Percentiles rank a stretch among this genome's conserved stretches.
Conservation (phyloP, 1,139 yeast genomes). For the Saccharomyces hybrid region DNA sequence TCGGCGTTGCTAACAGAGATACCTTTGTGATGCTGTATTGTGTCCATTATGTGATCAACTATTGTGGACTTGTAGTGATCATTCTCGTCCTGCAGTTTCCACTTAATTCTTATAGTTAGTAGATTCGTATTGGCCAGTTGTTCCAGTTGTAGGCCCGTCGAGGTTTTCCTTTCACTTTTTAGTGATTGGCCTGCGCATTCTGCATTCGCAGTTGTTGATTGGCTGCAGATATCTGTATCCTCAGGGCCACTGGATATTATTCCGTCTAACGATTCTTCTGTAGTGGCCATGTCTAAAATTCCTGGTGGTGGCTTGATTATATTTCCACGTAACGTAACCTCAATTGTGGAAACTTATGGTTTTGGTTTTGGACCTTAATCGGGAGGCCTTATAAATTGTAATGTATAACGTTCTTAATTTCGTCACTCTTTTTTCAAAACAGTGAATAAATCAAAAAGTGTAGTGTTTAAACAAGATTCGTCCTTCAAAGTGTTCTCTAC, state of each 20-base stretch:
- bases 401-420: background rate
- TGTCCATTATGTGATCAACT: slow-evolving; percentile 9
- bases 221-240: background rate
- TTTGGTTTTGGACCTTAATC: background rate
- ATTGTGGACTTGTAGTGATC: slow-evolving; percentile 8
- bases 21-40: slow-evolving; percentile 17
- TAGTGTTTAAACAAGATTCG: background rate
- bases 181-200: background rate
- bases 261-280: background rate
- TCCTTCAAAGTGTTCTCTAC: background rate
- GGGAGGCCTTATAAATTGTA: background rate
- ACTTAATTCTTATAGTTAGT: slow-evolving; percentile 23
- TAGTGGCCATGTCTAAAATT: background rate
- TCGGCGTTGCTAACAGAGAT: slow-evolving; percentile 16
- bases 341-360: background rate
- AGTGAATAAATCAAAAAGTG: background rate
- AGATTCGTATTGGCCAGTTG: slow-evolving; percentile 27
- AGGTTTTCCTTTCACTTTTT: background rate
- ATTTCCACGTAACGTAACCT: background rate
- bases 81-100: slow-evolving; percentile 8
- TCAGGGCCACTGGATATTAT: background rate
- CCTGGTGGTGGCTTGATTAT: background rate
- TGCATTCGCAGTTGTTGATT: background rate
- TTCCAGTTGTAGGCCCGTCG: slow-evolving; percentile 18
- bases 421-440: background rate